Evolutionary conservation across 2,329 filamentous ascomycete species (phyloP).

Genomic region (Zymoseptoria brevis): DNA sequence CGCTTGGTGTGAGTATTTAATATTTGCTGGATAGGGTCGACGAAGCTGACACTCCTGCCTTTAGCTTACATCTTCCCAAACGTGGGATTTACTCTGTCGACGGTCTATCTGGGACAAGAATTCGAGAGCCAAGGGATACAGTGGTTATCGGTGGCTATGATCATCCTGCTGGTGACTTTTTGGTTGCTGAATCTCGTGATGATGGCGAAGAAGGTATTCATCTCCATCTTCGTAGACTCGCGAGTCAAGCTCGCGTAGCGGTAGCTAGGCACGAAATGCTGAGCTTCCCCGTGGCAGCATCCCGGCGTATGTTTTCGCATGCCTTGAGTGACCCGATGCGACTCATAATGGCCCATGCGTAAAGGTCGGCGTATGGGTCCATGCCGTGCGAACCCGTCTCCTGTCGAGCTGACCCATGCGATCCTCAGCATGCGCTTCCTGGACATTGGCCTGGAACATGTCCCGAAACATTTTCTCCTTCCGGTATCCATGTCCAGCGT

Average conservation of each 20-base stretch:
- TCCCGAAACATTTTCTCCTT: too few relatives aligned
- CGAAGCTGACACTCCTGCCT: slow-evolving; percentile 39
- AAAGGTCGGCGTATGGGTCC: background rate
- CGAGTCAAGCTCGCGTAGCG: slow-evolving; percentile 12
- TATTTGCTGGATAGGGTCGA: background rate
- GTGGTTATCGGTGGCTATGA: slow-evolving; percentile 49
- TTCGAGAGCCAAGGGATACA: slow-evolving; percentile 46
- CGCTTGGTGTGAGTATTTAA: slow-evolving; percentile 9
- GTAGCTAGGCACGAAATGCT: background rate
- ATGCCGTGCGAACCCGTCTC: background rate
- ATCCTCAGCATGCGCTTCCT: too few relatives aligned
- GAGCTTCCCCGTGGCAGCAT: background rate
- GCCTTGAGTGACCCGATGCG: background rate
- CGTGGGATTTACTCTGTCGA: slow-evolving; percentile 53
- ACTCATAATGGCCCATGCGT: background rate
- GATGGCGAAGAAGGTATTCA: slow-evolving; percentile 45
- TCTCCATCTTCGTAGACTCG: slow-evolving; percentile 18
- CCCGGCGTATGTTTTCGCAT: background rate
- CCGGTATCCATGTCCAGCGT: too few relatives aligned
- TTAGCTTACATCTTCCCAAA: slow-evolving; percentile 56
- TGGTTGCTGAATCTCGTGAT: slow-evolving; percentile 46
- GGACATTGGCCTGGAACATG: too few relatives aligned
- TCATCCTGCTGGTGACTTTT: slow-evolving; percentile 46
- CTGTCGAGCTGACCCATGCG: too few relatives aligned
- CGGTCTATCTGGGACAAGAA: slow-evolving; percentile 47